Evolutionary conservation across 805 yeast genomes (phyloP), one percentile per base, ranked within the genome.

Genomic region (Millerozyma acaciae): DNA sequence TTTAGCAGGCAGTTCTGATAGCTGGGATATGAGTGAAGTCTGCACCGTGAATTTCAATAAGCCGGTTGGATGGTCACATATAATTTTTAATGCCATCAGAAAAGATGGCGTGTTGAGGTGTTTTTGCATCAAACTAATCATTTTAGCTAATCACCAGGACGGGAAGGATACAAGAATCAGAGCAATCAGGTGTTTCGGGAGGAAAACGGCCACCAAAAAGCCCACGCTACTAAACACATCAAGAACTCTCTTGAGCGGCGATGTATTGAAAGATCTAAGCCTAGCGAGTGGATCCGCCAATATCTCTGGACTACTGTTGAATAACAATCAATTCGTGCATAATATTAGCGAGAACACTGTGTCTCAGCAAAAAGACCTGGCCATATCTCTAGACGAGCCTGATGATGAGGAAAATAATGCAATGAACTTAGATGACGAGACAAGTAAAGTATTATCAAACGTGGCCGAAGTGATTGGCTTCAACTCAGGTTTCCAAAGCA

Each of bases 161-260:
- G 99, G 99, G 28, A 93, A 90, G 51, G 99, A 93, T 55, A 81
- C 96, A 1, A 97, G 88, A 54, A 65, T 93, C 8, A 60, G 98
- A 29, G 82, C 88, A 0, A 67, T 89, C 12, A 76, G 65, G 55
- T 85, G 47, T 64, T 78, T 55, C 41, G 71, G 71, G 3, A 65
- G 60, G 35, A 65, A 62, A 37, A 33, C 57, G 3, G 28, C 42
- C 6, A 16, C 20, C 15, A 26, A 39, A 20, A 49, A 16, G 47
- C 15, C 15, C 17, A 10, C 14, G 15, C 5, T 15, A 6, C 13
- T 12, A 3, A 24, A 25, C 16, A 17, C 9, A 13, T 19, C 25
- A 8, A 8, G 16, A 17, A 16, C 16, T 5, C 8, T 15, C 12
- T 20, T 18, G 22, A 21, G 13, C 8, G 47, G 43, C 19, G 53